Evolutionary conservation across 2,329 filamentous ascomycete genomes (phyloP).

Genomic region (Sporothrix pseudoabietina): DNA sequence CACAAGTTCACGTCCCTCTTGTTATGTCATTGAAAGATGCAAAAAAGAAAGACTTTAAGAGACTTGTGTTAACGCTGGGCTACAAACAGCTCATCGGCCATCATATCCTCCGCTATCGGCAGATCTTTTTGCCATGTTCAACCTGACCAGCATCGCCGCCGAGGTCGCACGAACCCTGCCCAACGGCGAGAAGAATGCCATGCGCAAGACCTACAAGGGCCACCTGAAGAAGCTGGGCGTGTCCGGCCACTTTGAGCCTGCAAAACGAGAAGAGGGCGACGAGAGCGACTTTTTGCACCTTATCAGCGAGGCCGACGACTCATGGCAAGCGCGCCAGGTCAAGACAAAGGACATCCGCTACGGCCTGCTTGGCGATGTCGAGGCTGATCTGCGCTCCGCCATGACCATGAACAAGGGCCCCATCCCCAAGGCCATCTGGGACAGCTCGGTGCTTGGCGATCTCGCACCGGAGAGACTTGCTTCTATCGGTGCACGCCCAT

Average conservation of each 20-base stretch:
- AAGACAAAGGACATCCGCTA: constrained; percentile 58
- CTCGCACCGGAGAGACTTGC: constrained; percentile 49
- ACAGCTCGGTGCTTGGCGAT: constrained; percentile 61
- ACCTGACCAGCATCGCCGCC: constrained; percentile 58
- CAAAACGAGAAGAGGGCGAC: constrained; percentile 57
- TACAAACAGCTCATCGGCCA: constrained; percentile 50
- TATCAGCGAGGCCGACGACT: constrained; percentile 55
- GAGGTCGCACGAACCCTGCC: constrained; percentile 65
- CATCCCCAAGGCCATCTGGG: constrained; percentile 59
- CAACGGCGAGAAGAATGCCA: constrained; percentile 67
- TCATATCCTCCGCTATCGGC: constrained; percentile 54
- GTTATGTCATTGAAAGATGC: constrained; percentile 4
- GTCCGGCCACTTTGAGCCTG: constrained; percentile 62
- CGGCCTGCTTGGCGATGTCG: constrained; percentile 52
- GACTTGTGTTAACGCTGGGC: constrained; percentile 48
- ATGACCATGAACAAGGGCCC: constrained; percentile 60
- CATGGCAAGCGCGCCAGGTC: constrained; percentile 59
- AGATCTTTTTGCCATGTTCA: constrained; percentile 63
- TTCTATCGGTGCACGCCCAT: constrained; percentile 43
- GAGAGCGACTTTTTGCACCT: constrained; percentile 58
- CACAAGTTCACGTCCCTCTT: background rate
- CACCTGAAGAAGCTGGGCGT: constrained; percentile 66
- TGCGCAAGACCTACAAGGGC: constrained; percentile 69
- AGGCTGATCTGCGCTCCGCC: constrained; percentile 53
- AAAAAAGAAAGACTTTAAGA: background rate